Evolutionary conservation across 2,329 filamentous ascomycete genomes (phyloP), one percentile per base, ranked within the genome.

Genomic region (Botrytis cinerea): DNA sequence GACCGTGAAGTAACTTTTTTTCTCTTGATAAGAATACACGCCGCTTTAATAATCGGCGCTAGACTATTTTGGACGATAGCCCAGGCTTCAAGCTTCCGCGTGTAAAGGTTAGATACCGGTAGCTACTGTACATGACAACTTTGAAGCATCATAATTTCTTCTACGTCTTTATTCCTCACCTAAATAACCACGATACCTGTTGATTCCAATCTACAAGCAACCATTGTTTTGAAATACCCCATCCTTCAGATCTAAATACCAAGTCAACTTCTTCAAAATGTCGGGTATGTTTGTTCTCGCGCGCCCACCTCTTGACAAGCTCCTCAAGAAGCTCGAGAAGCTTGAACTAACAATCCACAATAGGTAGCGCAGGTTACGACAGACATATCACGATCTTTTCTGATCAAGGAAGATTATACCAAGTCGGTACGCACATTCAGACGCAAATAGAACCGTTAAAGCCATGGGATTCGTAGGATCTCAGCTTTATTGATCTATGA

Each of bases 341-440:
- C 66, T 70, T 70, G 51, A 78, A 78, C 76, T 79, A 78, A 81
- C 48, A 74, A 61, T 76, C 60, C 66, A 74, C 72, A 76, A 80
- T 80, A 94, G 92, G 91, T 84, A 92, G 90, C 85, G 92, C 93
- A 85, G 95, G 94, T 82, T 98, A 97, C 86, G 96, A 99, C 86
- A 91, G 96, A 87, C 96, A 99, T 86, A 99, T 99, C 82, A 99
- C 96, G 83, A 98, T 99, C 88, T 99, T 99, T 87, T 98, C 96
- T 76, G 96, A 99, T 84, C 95, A 98, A 86, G 96, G 96, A 82
- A 91, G 96, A 83, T 88, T 99, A 83, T 99, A 98, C 84, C 96
- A 99, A 98, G 96, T 99, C 84, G 96, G 96, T 98, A 89, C 82
- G 94, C 89, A 77, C 54, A 74, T 28, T 16, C 25, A 68, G 48